Percentiles rank a stretch among this genome's conserved stretches.
Conservation (phyloP, 441 rosid species). For the Erodium chrysanthum region DNA sequence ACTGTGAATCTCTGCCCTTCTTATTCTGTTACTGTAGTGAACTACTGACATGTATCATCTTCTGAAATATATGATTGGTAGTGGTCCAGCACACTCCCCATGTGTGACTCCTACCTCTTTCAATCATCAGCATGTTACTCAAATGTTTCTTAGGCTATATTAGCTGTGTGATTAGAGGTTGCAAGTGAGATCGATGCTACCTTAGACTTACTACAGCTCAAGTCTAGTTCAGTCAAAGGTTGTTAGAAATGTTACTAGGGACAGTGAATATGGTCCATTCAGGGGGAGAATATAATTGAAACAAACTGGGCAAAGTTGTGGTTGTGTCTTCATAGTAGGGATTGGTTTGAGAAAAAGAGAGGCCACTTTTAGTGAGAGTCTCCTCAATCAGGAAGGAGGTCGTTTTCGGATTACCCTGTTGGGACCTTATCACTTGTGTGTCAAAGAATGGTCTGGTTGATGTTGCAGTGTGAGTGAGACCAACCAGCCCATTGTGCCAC, state of each 20-base stretch:
- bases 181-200: too few relatives aligned
- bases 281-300: not conserved
- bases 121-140: too few relatives aligned
- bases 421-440: not conserved
- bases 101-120: too few relatives aligned
- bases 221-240: not conserved
- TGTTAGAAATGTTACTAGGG: not conserved
- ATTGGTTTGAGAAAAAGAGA: not conserved
- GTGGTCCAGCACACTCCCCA: too few relatives aligned
- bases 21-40: too few relatives aligned
- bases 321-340: not conserved
- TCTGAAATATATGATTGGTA: too few relatives aligned
- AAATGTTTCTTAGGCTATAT: too few relatives aligned
- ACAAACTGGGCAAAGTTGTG: not conserved
- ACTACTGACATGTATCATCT: too few relatives aligned
- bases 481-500: not conserved
- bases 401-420: not conserved
- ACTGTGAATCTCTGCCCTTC: too few relatives aligned
- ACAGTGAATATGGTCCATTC: not conserved
- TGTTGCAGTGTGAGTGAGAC: not conserved
- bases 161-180: too few relatives aligned
- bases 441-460: not conserved
- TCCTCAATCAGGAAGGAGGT: not conserved
- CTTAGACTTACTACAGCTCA: not conserved
- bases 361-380: slow-evolving; percentile 1